A percentile compares a stretch with the other conserved stretches of the same genome.
Conservation (phyloP, 2,329 filamentous ascomycete species). For the Orbilia brochopaga region DNA sequence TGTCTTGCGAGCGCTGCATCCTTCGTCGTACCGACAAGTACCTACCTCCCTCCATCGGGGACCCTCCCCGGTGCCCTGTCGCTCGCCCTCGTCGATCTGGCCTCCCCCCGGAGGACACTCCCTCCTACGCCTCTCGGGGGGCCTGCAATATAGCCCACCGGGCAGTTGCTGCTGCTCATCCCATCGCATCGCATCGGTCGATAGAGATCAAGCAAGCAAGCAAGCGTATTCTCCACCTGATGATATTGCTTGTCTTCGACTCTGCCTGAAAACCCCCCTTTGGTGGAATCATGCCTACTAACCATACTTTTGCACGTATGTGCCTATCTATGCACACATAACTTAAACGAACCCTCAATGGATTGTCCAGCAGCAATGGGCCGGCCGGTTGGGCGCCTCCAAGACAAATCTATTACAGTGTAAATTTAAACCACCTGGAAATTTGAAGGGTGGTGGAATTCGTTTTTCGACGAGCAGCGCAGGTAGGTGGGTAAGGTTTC, state of each 20-base stretch:
- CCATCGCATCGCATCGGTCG: too few species aligned
- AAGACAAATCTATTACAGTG: neutral
- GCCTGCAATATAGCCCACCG: too few species aligned
- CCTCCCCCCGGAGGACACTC: neutral
- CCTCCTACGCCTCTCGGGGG: too few species aligned
- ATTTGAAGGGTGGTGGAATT: neutral
- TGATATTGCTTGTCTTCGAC: too few species aligned
- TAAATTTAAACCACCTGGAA: slow-evolving; percentile 5
- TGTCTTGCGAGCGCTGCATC: slow-evolving; percentile 16
- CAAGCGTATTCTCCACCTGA: too few species aligned
- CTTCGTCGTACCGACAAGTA: slow-evolving; percentile 44
- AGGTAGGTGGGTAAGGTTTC: neutral
- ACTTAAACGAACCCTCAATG: too few species aligned
- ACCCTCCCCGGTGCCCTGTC: slow-evolving; percentile 4
- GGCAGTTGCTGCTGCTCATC: too few species aligned
- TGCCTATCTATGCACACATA: too few species aligned
- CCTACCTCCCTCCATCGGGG: slow-evolving; percentile 17
- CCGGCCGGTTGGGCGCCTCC: neutral
- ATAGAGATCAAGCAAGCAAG: too few species aligned
- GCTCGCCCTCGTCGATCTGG: neutral
- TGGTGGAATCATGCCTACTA: too few species aligned
- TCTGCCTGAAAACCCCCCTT: too few species aligned
- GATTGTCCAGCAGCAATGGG: neutral
- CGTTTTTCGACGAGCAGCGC: neutral
- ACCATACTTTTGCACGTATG: too few species aligned